These are phyloP conservation scores for Penicillium pulvis DNA, from an alignment of 495 filamentous ascomycete species.

Conservation along the genomic window DNA sequence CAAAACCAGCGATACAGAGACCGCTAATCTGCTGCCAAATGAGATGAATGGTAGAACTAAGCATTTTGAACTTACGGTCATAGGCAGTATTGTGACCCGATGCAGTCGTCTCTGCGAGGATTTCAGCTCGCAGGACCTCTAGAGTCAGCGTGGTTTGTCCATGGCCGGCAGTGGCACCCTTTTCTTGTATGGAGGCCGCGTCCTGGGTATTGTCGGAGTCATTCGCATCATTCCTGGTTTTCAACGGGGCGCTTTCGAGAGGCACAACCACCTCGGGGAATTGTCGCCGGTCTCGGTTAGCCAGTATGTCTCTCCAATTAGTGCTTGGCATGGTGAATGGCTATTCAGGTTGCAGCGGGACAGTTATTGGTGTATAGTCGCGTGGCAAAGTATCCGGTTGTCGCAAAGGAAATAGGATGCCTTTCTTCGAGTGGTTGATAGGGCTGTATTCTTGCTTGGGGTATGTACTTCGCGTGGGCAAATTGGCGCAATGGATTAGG, in stretches of 20 bases:
- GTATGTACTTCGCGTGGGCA: background rate
- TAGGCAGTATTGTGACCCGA: constrained; percentile 52
- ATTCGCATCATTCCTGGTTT: constrained; percentile 12
- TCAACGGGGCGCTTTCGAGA: constrained; percentile 31
- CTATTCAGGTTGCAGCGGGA: background rate
- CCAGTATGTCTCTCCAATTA: constrained; percentile 43
- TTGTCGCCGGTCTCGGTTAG: constrained; percentile 42
- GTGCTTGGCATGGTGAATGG: background rate
- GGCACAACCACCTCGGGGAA: constrained; percentile 51
- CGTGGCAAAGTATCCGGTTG: background rate
- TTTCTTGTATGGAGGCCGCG: constrained; percentile 32
- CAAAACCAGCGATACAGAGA: background rate
- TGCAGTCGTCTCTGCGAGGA: constrained; percentile 47
- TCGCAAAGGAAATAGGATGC: background rate
- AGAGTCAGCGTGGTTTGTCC: constrained; percentile 40
- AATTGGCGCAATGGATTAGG: background rate
- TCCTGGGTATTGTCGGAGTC: constrained; percentile 30
- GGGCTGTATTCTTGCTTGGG: background rate
- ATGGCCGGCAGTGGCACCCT: constrained; percentile 31
- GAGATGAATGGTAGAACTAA: background rate
- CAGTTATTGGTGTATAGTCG: background rate
- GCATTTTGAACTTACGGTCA: constrained; percentile 52
- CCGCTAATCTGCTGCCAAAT: background rate
- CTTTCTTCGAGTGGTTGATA: no score
- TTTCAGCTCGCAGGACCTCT: constrained; percentile 50